Base-by-base conservation (phyloP, 768 basidiomycete species). In the Strobilomyces echinocephalus region DNA sequence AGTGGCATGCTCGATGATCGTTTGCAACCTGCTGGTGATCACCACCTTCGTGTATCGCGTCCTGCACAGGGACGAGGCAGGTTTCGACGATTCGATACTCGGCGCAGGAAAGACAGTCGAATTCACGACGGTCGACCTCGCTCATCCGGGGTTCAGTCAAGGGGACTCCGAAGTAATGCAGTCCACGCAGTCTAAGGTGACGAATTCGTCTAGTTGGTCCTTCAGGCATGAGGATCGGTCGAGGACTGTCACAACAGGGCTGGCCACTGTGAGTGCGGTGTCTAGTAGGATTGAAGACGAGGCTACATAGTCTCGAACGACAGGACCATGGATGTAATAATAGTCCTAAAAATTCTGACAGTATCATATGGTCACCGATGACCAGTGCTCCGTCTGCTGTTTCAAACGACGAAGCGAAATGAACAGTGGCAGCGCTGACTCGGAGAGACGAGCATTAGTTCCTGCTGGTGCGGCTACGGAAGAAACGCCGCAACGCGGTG, bases 11-110 rank as follows among this genome's bases (percentile, higher is more conserved):
- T 54, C 58, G 15, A 31, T 61, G 41, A 49, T 65, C 42, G 56
- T 65, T 12, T 67, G 66, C 39, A 65, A 67, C 46, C 12, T 59
- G 28, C 53, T 66, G 1, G 65, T 62, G 28, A 63, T 63, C 30
- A 56, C 47, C 38, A 48, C 57, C 10, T 65, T 60, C 31, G 18
- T 59, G 26, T 68, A 60, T 43, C 63, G 61, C 26, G 5, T 54
- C 28, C 28, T 46, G 21, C 48, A 40, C 53, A 43, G 28, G 44
- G 40, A 31, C 12, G 31, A 46, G 9, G 7, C 14, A 8, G 47
- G 30, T 10, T 26, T 56, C 0, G 54, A 52, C 5, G 41, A 42
- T n/a, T 38, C 54, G 7, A 24, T 31, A 8, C 41, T 21, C 8
- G 46, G 40, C 2, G 11, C 18, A 20, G 40, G 12, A 8, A 39